phyloP scores from a whole-genome alignment of 331 rosid species.

The Phaseolus coccineus region DNA sequence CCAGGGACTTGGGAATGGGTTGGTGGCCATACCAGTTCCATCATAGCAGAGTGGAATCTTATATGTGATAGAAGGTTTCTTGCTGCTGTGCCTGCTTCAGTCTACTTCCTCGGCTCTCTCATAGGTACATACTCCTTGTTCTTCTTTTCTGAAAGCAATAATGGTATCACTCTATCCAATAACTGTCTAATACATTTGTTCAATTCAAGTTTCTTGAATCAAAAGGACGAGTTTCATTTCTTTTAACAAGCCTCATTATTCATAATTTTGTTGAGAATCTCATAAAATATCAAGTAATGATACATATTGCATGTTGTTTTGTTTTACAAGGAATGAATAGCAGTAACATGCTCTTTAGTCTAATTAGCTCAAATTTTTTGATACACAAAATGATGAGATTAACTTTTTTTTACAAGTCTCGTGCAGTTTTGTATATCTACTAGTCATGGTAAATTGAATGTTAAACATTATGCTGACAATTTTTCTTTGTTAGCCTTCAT shows the following conservation, averaged over 20 bases:
- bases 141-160: background rate
- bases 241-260: background rate
- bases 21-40: constrained; percentile 47
- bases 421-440: no score
- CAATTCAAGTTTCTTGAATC: background rate
- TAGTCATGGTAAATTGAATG: background rate
- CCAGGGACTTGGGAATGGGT: constrained; percentile 53
- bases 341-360: background rate
- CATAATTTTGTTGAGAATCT: background rate
- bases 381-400: no score
- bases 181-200: background rate
- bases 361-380: background rate
- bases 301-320: background rate
- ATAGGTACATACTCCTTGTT: constrained; percentile 19
- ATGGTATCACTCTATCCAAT: background rate
- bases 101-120: constrained; percentile 50
- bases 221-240: background rate
- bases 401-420: background rate
- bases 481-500: background rate
- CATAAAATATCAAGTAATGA: background rate
- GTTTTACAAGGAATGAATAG: background rate
- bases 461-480: background rate
- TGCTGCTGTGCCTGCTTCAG: constrained; percentile 50
- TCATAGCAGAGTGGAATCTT: constrained; percentile 50
- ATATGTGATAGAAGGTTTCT: constrained; percentile 48